A percentile compares a stretch with the other conserved stretches of the same genome.
Evolutionary conservation across 2,329 filamentous ascomycete species (phyloP).

Genomic region (Cercospora sp.): DNA sequence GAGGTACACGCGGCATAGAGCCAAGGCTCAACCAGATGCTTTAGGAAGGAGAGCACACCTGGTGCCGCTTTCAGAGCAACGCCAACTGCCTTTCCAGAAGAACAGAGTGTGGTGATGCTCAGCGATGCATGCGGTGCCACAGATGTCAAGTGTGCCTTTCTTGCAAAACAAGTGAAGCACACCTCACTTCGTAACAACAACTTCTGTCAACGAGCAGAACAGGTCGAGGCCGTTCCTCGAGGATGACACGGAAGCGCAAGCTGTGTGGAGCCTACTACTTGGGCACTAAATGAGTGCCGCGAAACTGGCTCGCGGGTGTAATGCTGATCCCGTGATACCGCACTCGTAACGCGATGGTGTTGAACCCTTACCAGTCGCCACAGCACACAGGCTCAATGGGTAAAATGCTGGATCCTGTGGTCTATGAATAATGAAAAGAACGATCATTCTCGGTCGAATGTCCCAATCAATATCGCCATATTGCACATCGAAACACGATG

Average conservation of each 20-base stretch:
- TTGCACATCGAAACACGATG: constrained; percentile 8
- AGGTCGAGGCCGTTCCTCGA: constrained; percentile 4
- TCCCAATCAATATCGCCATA: constrained; percentile 11
- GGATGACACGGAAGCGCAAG: constrained; percentile 3
- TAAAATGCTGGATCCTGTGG: background rate
- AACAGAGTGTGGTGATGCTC: constrained; percentile 8
- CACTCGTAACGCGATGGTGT: constrained; percentile 8
- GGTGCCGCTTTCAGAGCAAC: background rate
- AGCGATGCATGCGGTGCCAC: constrained; percentile 12
- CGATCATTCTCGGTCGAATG: background rate
- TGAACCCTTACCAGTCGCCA: constrained; percentile 12
- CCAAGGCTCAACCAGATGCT: constrained; percentile 16
- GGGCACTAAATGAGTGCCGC: constrained; percentile 10
- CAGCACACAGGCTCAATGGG: constrained; percentile 2
- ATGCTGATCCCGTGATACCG: constrained; percentile 18
- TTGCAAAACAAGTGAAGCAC: constrained; percentile 5
- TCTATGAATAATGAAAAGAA: background rate
- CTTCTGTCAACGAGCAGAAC: constrained; percentile 4
- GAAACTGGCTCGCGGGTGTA: constrained; percentile 18
- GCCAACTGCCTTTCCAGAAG: background rate
- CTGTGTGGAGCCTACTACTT: constrained; percentile 9
- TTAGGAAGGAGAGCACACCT: constrained; percentile 17
- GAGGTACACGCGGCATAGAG: constrained; percentile 13
- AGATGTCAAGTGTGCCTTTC: background rate
- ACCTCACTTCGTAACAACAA: constrained; percentile 1